Conservation (phyloP, 2,329 filamentous ascomycete genomes). For the Hypoxylon sp. region DNA sequence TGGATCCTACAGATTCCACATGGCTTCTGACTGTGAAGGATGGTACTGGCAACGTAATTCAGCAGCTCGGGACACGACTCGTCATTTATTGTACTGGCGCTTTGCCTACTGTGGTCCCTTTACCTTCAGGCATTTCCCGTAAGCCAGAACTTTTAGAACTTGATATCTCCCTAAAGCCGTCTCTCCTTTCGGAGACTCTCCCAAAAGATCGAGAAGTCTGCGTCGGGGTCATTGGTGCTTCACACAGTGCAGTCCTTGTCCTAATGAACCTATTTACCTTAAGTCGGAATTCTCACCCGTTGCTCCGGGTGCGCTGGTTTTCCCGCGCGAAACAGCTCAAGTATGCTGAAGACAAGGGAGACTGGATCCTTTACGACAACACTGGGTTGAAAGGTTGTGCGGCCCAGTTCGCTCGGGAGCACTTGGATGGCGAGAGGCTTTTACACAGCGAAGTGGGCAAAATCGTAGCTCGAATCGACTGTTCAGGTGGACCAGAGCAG, state of each 20-base stretch:
- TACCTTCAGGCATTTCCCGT: conserved; percentile 8
- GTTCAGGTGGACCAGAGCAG: conserved; percentile 57
- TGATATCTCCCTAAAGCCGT: conserved; percentile 68
- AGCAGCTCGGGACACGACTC: conserved; percentile 39
- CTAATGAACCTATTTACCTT: conserved; percentile 71
- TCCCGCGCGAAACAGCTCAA: conserved; percentile 66
- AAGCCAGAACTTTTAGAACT: conserved; percentile 60
- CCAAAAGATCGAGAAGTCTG: conserved; percentile 55
- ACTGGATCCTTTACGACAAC: conserved; percentile 74
- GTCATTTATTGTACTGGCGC: conserved; percentile 72
- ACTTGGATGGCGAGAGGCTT: conserved; percentile 67
- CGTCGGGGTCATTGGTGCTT: conserved; percentile 71
- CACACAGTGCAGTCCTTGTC: conserved; percentile 72
- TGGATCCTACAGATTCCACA: not conserved
- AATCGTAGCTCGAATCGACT: conserved; percentile 62
- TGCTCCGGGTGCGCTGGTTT: conserved; percentile 71
- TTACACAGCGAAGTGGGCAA: conserved; percentile 59
- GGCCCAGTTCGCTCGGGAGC: conserved; percentile 68
- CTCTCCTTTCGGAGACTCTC: conserved; percentile 58
- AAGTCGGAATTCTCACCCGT: conserved; percentile 62
- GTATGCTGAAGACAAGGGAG: conserved; percentile 72
- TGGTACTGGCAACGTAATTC: conserved; percentile 43
- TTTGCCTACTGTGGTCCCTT: conserved; percentile 8
- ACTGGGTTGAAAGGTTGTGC: conserved; percentile 73
- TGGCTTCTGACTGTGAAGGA: conserved; percentile 43